phyloP scores from a whole-genome alignment of 306 rosid genomes.

The Malus orientalis region DNA sequence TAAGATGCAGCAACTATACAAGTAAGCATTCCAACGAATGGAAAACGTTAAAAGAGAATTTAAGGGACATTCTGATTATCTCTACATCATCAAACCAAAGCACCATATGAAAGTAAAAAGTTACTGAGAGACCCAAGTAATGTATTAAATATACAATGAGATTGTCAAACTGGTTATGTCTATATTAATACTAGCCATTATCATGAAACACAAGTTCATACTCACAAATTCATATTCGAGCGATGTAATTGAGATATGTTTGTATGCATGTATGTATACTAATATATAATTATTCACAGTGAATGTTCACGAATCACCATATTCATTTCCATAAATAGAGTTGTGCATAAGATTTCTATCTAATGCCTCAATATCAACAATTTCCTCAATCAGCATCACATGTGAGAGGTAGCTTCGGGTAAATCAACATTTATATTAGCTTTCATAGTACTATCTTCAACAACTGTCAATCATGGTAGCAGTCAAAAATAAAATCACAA shows the following conservation, averaged over 20 bases:
- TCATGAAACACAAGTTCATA: not conserved
- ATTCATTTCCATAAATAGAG: not conserved
- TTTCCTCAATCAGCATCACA: not conserved
- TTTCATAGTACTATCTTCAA: not conserved
- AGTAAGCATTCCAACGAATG: not conserved
- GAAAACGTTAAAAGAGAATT: no score
- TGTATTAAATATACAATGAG: not conserved
- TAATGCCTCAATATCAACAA: not conserved
- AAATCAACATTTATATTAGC: not conserved
- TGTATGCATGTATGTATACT: not conserved
- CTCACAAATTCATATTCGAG: not conserved
- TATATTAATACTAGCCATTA: not conserved
- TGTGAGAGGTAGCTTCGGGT: not conserved
- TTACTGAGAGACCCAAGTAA: not conserved
- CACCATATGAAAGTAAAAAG: not conserved
- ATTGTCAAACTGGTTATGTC: not conserved
- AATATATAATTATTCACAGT: not conserved
- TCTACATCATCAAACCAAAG: not conserved
- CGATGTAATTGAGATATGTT: not conserved
- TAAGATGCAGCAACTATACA: slow-evolving; percentile 5
- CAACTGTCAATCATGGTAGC: not conserved
- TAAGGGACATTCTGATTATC: not conserved
- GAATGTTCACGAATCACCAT: not conserved
- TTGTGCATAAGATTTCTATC: not conserved
- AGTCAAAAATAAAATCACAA: not conserved